Evolutionary conservation across 129 eudicot species (phyloP), one percentile per base, ranked within the genome.

Genomic region (Glebionis coronaria): DNA sequence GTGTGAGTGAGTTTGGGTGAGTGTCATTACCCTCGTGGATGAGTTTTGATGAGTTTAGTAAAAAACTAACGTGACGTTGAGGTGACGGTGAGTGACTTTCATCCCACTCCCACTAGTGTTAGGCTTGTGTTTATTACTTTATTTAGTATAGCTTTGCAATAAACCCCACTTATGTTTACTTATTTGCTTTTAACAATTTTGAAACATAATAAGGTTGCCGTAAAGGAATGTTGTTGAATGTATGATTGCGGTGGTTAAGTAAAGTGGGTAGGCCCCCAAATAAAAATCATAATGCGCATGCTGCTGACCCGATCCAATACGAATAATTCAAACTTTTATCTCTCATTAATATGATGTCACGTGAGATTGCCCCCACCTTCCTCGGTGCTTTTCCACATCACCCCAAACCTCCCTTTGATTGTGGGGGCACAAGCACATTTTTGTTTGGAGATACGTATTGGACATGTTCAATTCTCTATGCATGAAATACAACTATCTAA

Each of bases 301-400:
- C 78, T 54, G 12, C n/a, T 49, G 54, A 49, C 38, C 38, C 44
- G 15, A 57, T 21, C 63, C 77, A 21, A 35, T 42, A 18, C 14
- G 73, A 74, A 74, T 65, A 1, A 74, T 74, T 74, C 73, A 74
- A 65, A 45, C 61, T 25, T 62, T 56, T 23, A 61, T 65, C 23
- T 65, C 46, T 49, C 63, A 67, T 65, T 61, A 5, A 56, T 51
- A 65, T 74, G 73, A 74, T 65, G 73, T 73, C 78, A 73, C 73
- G 73, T 74, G 78, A 74, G 78, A 74, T 31, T 29, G 27, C 67
- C 67, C 46, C 66, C 67, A 70, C 56, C 12, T 57, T 70, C 35
- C n/a, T 73, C 67, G 52, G 58, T 73, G 76, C 61, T 58, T 71
- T 71, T 71, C 76, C 76, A 59, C 76, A 59, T 56, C 78, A 65